These are phyloP conservation scores for Sordariomycetes sp. DNA, from an alignment of 2,329 filamentous ascomycete genomes.

Conservation along the genomic window DNA sequence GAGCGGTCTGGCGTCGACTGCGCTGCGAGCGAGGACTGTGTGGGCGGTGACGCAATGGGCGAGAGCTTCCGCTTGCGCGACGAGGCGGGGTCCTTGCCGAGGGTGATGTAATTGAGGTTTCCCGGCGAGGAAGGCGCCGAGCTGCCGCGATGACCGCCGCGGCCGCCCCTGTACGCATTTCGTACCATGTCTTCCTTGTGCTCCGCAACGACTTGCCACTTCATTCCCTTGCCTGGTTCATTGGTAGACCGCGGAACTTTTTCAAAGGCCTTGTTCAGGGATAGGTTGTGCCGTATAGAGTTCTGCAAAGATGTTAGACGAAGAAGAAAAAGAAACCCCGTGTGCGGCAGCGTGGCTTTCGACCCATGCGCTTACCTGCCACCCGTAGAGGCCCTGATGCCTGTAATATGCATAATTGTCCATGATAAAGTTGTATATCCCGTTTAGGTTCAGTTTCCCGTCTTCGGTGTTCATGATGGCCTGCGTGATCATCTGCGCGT, in stretches of 20 bases:
- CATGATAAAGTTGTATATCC: conserved; percentile 91
- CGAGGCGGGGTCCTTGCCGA: conserved; percentile 35
- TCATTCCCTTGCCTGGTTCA: conserved; percentile 97
- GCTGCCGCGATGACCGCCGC: conserved; percentile 52
- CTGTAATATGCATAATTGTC: conserved; percentile 88
- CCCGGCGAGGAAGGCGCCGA: conserved; percentile 58
- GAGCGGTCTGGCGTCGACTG: conserved; percentile 45
- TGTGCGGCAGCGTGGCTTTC: neutral
- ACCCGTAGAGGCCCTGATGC: conserved; percentile 61
- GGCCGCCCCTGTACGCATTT: conserved; percentile 48
- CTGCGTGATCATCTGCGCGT: conserved; percentile 93
- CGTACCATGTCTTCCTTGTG: conserved; percentile 78
- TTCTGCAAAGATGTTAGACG: conserved; percentile 41
- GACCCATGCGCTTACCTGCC: conserved; percentile 56
- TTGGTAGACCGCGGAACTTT: conserved; percentile 88
- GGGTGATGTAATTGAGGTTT: conserved; percentile 46
- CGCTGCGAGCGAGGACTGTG: conserved; percentile 29
- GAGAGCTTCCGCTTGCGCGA: conserved; percentile 43
- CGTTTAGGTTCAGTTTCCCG: conserved; percentile 78
- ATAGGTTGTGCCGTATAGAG: conserved; percentile 92
- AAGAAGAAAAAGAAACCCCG: neutral
- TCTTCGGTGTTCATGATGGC: conserved; percentile 80
- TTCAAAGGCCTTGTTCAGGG: conserved; percentile 85
- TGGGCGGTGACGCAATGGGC: conserved; percentile 40
- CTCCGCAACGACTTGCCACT: conserved; percentile 87